These are phyloP conservation scores for Cryphonectria japonica DNA, from an alignment of 2,329 filamentous ascomycete species.

Conservation along the genomic window DNA sequence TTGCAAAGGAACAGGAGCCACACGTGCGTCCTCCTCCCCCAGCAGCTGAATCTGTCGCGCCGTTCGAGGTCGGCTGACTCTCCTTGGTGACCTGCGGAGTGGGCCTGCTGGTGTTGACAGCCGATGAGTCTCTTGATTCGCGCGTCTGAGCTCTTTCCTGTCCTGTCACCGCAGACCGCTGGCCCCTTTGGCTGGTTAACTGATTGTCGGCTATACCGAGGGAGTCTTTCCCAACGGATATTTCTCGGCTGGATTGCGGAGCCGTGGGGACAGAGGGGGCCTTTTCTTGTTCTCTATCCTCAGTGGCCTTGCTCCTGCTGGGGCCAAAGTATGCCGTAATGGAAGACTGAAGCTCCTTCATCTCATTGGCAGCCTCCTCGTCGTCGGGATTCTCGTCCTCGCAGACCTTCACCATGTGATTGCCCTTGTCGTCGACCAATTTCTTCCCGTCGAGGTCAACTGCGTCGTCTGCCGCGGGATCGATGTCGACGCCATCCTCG, in stretches of 20 bases:
- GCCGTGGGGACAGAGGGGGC: not conserved
- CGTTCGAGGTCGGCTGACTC: not conserved
- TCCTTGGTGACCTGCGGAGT: not conserved
- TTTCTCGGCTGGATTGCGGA: not conserved
- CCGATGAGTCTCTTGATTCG: conserved; percentile 16
- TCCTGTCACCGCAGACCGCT: conserved; percentile 4
- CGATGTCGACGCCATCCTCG: conserved; percentile 48
- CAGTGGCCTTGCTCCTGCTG: conserved; percentile 16
- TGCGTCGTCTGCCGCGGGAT: conserved; percentile 53
- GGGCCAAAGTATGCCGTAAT: conserved; percentile 22
- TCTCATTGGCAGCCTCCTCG: conserved; percentile 62
- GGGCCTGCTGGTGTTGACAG: not conserved
- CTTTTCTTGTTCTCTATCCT: not conserved
- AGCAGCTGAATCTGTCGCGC: not conserved
- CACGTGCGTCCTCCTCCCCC: conserved; percentile 43
- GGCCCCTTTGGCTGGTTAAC: conserved; percentile 8
- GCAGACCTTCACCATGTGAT: conserved; percentile 74
- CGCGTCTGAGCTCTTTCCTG: conserved; percentile 10
- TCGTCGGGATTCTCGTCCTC: conserved; percentile 67
- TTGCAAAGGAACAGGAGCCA: conserved; percentile 70
- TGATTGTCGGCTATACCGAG: conserved; percentile 21
- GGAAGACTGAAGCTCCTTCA: conserved; percentile 65
- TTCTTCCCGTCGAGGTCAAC: conserved; percentile 67
- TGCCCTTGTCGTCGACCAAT: conserved; percentile 68
- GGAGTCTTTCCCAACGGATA: not conserved